Evolutionary conservation across 495 filamentous ascomycete species (phyloP).

Genomic region (Annulohypoxylon maeteangense): DNA sequence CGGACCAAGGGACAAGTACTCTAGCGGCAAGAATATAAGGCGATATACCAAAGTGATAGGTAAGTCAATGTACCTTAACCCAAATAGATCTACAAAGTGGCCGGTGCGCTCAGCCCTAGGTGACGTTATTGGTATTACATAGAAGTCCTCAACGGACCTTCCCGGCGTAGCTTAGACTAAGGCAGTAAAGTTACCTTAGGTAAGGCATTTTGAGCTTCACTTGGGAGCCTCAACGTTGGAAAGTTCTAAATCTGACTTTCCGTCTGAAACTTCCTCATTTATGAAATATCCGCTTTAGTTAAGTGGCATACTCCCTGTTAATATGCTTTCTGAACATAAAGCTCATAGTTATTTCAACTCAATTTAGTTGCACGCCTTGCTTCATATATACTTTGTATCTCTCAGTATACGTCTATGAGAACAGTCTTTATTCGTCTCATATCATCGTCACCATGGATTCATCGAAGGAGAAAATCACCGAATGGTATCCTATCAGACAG

Average conservation of each 20-base stretch:
- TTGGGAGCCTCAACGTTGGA: neutral
- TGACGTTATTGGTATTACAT: slow-evolving; percentile 12
- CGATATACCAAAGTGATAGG: neutral
- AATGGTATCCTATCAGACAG: slow-evolving; percentile 49
- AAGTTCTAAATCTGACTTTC: neutral
- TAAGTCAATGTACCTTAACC: neutral
- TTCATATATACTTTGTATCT: neutral
- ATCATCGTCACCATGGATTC: slow-evolving; percentile 13
- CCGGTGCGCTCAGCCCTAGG: slow-evolving; percentile 9
- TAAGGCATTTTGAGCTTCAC: neutral
- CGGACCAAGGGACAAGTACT: no score
- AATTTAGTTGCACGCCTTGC: neutral
- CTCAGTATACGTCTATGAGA: neutral
- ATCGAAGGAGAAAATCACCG: slow-evolving; percentile 19
- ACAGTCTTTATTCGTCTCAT: neutral
- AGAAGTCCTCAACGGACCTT: neutral
- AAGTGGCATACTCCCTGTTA: neutral
- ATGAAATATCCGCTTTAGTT: neutral
- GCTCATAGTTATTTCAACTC: neutral
- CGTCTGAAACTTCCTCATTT: neutral
- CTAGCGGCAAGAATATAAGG: no score
- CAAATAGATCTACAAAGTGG: neutral
- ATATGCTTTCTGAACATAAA: neutral
- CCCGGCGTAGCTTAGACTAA: neutral
- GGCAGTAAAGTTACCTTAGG: no score